A percentile compares a stretch with the other conserved stretches of the same genome.
Conservation (phyloP, 139 green algal genomes). For the Raphidocelis subcapitata region DNA sequence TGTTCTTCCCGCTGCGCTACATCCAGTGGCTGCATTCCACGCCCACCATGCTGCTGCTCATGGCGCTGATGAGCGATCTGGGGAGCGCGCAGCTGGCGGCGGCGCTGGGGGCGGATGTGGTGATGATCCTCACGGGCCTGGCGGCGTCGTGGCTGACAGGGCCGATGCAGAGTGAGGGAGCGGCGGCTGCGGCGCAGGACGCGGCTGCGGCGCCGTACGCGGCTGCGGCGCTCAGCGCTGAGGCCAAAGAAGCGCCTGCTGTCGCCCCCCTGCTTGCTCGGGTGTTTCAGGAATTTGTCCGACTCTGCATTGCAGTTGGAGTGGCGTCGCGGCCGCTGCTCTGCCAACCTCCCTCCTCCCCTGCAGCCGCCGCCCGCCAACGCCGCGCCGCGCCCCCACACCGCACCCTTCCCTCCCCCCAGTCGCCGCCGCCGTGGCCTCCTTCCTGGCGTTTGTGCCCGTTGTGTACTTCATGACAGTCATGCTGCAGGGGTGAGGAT, state of each 20-base stretch:
- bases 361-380: not conserved
- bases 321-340: not conserved
- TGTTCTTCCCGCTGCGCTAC: slow-evolving; percentile 38
- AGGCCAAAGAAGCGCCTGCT: too few relatives aligned
- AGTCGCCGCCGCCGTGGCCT: slow-evolving; percentile 4
- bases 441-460: slow-evolving; percentile 30
- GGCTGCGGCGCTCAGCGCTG: too few relatives aligned
- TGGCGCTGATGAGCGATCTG: slow-evolving; percentile 34
- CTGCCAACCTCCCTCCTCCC: not conserved
- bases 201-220: too few relatives aligned
- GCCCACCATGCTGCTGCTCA: slow-evolving; percentile 48
- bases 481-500: slow-evolving; percentile 30
- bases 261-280: too few relatives aligned
- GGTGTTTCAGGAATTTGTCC: too few relatives aligned
- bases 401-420: not conserved
- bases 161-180: slow-evolving; percentile 5
- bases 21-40: slow-evolving; percentile 51
- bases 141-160: slow-evolving; percentile 22
- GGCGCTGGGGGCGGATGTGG: slow-evolving; percentile 28
- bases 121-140: slow-evolving; percentile 44
- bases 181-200: not conserved
- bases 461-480: slow-evolving; percentile 29
- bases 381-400: not conserved
- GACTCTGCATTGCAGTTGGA: not conserved
- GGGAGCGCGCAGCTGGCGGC: slow-evolving; percentile 6